Conservation (phyloP, 1,284 basidiomycete genomes). For the Lignosus rhinocerotis region DNA sequence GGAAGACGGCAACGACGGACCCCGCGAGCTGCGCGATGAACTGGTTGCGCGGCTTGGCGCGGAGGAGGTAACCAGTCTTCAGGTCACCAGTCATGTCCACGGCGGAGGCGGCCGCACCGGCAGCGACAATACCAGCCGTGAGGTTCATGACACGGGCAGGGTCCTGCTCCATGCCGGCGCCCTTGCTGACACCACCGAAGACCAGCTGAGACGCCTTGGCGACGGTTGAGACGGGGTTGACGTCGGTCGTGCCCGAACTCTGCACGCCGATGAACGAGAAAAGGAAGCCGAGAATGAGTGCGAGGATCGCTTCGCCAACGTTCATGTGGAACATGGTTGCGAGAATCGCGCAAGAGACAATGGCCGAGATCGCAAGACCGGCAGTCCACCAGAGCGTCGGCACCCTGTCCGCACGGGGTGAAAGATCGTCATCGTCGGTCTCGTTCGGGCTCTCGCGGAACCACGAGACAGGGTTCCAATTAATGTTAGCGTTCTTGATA, state of each 20-base stretch:
- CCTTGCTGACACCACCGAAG: constrained; percentile 60
- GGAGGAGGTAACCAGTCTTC: constrained; percentile 71
- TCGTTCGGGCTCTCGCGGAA: constrained; percentile 20
- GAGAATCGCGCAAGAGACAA: constrained; percentile 58
- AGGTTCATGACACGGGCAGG: constrained; percentile 57
- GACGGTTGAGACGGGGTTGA: constrained; percentile 61
- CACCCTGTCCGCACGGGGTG: constrained; percentile 55
- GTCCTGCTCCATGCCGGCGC: constrained; percentile 36
- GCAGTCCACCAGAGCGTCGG: constrained; percentile 56
- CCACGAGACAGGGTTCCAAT: constrained; percentile 21
- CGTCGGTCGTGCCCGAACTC: constrained; percentile 56
- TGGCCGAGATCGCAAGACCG: constrained; percentile 49
- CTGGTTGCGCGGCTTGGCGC: constrained; percentile 66
- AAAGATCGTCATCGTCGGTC: constrained; percentile 41
- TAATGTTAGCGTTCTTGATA: constrained; percentile 17
- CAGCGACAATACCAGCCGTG: constrained; percentile 59
- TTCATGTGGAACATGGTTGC: constrained; percentile 58
- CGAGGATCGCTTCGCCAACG: constrained; percentile 56
- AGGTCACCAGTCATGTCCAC: constrained; percentile 75
- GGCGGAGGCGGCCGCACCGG: constrained; percentile 59
- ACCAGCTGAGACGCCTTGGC: constrained; percentile 63
- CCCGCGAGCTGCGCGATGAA: constrained; percentile 65
- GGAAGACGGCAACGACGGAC: constrained; percentile 57
- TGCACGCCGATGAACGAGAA: constrained; percentile 74
- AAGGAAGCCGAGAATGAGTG: constrained; percentile 61